Conservation (phyloP, 192 early-diverging fungal genomes). For the Coemansia sp. region DNA sequence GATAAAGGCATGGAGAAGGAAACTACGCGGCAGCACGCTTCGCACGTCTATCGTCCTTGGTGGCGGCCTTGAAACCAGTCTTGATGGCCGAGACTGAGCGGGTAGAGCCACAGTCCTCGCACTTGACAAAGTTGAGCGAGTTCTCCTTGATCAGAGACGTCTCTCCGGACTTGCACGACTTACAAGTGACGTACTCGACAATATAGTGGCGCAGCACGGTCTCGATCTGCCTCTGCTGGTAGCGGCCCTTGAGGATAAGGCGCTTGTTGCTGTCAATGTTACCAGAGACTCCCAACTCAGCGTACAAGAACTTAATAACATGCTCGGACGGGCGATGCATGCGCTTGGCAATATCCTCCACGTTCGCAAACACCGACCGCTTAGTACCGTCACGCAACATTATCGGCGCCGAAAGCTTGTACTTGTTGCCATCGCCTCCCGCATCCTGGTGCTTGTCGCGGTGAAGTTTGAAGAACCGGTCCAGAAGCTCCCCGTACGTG, state of each 20-base stretch:
- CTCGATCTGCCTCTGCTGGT: conserved; percentile 99
- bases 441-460: conserved; percentile 94
- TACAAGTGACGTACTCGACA: conserved; percentile 98
- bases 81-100: conserved; percentile 96
- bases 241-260: conserved; percentile 95
- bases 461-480: conserved; percentile 88
- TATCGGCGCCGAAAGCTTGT: conserved; percentile 92
- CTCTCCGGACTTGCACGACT: conserved; percentile 96
- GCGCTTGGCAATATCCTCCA: conserved; percentile 91
- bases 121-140: conserved; percentile 94
- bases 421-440: conserved; percentile 89
- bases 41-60: conserved; percentile 52
- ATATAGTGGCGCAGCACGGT: conserved; percentile 97
- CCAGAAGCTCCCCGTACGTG: conserved; percentile 88
- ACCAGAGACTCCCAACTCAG: conserved; percentile 98
- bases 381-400: conserved; percentile 92
- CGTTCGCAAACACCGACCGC: conserved; percentile 95
- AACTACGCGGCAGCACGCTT: conserved; percentile 24
- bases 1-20: neutral
- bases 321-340: conserved; percentile 97
- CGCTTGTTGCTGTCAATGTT: conserved; percentile 91
- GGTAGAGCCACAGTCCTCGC: conserved; percentile 94
- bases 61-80: conserved; percentile 94
- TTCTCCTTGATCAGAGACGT: conserved; percentile 95
- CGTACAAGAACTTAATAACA: conserved; percentile 96